Evolutionary conservation across 2,329 filamentous ascomycete genomes (phyloP).

Genomic region (Trichothecium sympodiale): DNA sequence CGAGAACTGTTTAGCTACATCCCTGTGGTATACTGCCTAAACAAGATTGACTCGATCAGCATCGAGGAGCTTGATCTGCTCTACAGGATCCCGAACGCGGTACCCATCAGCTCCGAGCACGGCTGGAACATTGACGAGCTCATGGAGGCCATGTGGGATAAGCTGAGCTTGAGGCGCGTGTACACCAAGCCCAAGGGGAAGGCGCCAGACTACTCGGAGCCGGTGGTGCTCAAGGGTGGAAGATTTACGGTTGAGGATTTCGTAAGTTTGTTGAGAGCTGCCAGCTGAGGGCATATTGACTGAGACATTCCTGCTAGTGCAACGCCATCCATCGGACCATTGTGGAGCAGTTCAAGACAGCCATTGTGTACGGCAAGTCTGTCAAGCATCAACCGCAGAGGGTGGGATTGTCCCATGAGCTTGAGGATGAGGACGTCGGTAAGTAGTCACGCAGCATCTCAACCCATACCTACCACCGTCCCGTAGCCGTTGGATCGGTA

Average conservation of each 20-base stretch:
- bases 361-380: constrained; percentile 93
- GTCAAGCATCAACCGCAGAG: constrained; percentile 98
- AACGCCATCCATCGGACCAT: constrained; percentile 96
- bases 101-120: constrained; percentile 92
- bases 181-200: constrained; percentile 98
- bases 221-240: constrained; percentile 75
- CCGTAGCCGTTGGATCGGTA: no score
- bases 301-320: constrained; percentile 51
- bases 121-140: constrained; percentile 98
- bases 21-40: constrained; percentile 96
- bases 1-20: constrained; percentile 68
- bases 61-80: constrained; percentile 95
- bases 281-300: constrained; percentile 6
- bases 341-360: constrained; percentile 87
- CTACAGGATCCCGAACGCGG: constrained; percentile 93
- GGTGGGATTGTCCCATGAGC: constrained; percentile 81
- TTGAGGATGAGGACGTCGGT: constrained; percentile 97
- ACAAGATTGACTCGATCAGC: constrained; percentile 97
- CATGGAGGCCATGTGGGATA: constrained; percentile 97
- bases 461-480: no score
- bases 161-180: constrained; percentile 78
- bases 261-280: constrained; percentile 45
- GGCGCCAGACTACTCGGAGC: constrained; percentile 81
- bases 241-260: constrained; percentile 94
- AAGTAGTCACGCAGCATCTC: constrained; percentile 24